Evolutionary conservation across 495 filamentous ascomycete genomes (phyloP), one percentile per base, ranked within the genome.

Genomic region (Opeltia flavorubescens): DNA sequence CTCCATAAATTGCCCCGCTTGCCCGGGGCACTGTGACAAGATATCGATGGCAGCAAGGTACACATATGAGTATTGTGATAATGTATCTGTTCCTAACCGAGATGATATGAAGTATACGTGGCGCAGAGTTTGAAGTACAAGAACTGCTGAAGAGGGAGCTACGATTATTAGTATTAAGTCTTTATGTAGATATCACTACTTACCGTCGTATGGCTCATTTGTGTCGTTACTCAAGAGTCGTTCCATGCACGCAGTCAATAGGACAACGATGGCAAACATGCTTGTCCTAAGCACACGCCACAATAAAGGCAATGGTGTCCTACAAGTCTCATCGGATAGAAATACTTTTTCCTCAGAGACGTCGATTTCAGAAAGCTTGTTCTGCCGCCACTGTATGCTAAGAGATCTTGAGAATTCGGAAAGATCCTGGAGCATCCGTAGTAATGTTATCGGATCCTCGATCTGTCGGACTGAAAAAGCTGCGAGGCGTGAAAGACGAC

Each of bases 11-110:
- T 75, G 70, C 50, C 80, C 75, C 3, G 78, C 74, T 40, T 84
- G 69, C 6, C 70, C 63, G 2, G 86, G 80, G 51, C 86, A 89
- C 30, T 79, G 74, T 3, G 83, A 69, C 4, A 98, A 70, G 33
- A 87, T 84, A 56, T 98, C 91, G 47, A 96, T 79, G n/a, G 89
- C 83, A 9, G 86, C 76, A 26, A 95, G 72, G 51, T 83, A 84
- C 34, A 87, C 85, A 58, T 95, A 98, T 4, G 71, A 79, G 55
- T 89, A 84, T 53, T 88, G 81, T 2, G 82, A 80, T 47, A 89
- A 89, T 0, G 78, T 69, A 51, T 77, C 76, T 24, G 78, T 72
- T 9, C 85, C 84, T 18, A 84, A 68, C 17, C 85, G 78, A 13
- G 83, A 83, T 1, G 88, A 85, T 46, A 96, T 76, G 56, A 96